Evolutionary conservation across 768 basidiomycete genomes (phyloP).

Genomic region (Mycena polygramma): DNA sequence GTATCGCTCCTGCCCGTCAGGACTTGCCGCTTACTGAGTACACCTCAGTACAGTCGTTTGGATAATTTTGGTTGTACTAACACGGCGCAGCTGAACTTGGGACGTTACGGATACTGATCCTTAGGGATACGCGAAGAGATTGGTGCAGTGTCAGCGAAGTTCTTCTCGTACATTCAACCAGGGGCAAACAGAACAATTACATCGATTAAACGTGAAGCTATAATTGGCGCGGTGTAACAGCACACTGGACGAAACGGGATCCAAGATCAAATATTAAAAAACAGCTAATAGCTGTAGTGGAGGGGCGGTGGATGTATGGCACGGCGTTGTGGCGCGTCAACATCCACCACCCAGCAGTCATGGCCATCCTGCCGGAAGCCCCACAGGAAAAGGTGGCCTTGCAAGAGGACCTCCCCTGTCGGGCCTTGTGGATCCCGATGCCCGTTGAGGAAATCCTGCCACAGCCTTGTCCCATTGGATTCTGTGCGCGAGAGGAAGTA

Average conservation of each 20-base stretch:
- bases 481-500: not conserved
- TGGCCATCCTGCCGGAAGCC: not conserved
- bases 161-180: not conserved
- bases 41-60: too few relatives aligned
- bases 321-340: not conserved
- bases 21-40: too few relatives aligned
- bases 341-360: not conserved
- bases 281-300: not conserved
- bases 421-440: conserved; percentile 1
- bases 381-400: not conserved
- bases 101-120: too few relatives aligned
- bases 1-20: too few relatives aligned
- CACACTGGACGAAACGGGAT: not conserved
- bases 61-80: too few relatives aligned
- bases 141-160: too few relatives aligned
- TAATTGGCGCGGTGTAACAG: not conserved
- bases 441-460: conserved; percentile 4
- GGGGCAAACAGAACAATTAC: not conserved
- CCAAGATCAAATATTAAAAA: not conserved
- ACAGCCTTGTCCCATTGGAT: not conserved
- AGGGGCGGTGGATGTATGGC: not conserved
- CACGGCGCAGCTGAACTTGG: too few relatives aligned
- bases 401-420: not conserved
- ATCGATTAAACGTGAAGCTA: not conserved
- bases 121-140: too few relatives aligned